phyloP scores from a whole-genome alignment of 1,284 basidiomycete genomes.

The Trichosporon faecale region DNA sequence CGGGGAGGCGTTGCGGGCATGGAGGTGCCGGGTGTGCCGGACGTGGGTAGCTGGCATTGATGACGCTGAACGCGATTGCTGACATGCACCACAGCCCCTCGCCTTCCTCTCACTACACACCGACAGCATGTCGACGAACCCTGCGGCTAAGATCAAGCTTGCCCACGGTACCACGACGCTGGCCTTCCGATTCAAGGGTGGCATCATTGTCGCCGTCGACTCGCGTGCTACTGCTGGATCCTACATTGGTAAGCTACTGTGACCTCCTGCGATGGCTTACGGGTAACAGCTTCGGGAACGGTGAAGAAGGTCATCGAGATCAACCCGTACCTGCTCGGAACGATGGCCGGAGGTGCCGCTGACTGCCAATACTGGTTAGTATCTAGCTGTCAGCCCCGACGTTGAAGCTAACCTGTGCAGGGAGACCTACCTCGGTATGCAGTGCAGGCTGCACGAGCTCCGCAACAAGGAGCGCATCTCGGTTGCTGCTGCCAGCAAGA shows the following conservation, averaged over 20 bases:
- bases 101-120: constrained; percentile 85
- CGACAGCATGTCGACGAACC: constrained; percentile 81
- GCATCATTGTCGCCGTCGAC: constrained; percentile 97
- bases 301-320: constrained; percentile 99
- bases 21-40: constrained; percentile 46
- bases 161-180: constrained; percentile 98
- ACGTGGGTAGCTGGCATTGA: constrained; percentile 39
- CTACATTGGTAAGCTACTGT: constrained; percentile 70
- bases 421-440: constrained; percentile 98
- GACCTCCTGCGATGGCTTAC: neutral
- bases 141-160: constrained; percentile 93
- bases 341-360: constrained; percentile 98
- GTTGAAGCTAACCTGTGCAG: constrained; percentile 50
- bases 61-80: constrained; percentile 2
- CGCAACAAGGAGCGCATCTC: constrained; percentile 97
- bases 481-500: constrained; percentile 97
- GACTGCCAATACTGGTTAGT: constrained; percentile 54
- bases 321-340: constrained; percentile 95
- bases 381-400: neutral
- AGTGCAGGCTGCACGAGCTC: constrained; percentile 94
- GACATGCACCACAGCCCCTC: constrained; percentile 63
- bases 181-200: constrained; percentile 94
- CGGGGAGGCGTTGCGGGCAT: constrained; percentile 45
- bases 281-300: constrained; percentile 75
- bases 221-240: constrained; percentile 95